Base-by-base conservation (phyloP, 1,284 basidiomycete genomes). In the Cutaneotrichosporon sp. region DNA sequence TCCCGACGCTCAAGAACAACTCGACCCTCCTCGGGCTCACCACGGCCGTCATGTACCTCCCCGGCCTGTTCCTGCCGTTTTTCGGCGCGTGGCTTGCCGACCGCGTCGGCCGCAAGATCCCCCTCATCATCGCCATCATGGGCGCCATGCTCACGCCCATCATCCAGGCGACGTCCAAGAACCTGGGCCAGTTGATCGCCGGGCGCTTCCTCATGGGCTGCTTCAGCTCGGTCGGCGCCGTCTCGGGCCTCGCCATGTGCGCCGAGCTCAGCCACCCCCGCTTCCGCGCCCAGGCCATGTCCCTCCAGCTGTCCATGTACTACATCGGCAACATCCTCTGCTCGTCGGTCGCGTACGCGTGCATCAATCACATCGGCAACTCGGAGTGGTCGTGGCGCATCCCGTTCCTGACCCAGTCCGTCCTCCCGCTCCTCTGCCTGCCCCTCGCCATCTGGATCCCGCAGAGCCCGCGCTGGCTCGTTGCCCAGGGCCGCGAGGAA, bases 401-500 rank as follows among this genome's bases (percentile, higher is more conserved):
- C 11, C 52, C 54, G 0, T 22, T 57, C 14, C 49, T 61, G 11
- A 38, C 90, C 2, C 89, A 91, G 75, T 87, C 84, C 16, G 62
- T 85, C n/a, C 83, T 84, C 2, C 87, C 88, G 1, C 36, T 87
- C 11, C 57, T 87, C 3, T 87, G 89, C 71, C 75, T 87, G 31
- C 67, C 76, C 54, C 72, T 86, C 49, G 81, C 87, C 58, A 83
- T 57, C 43, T 56, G 87, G 66, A 80, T 88, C 20, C 88, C 88
- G 4, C 87, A 90, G 71, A 87, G 86, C 31, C 87, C 88, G 27
- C 83, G 87, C 36, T 89, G 84, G 80, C 81, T 89, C 24, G 83
- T 89, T 18, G 83, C 82, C 14, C 82, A 82, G 20, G 72, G 71
- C 10, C 54, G 70, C 0, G 3, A 18, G 1, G 75, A 74, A 2